Evolutionary conservation across 2,329 filamentous ascomycete genomes (phyloP), one percentile per base, ranked within the genome.

Genomic region (Colletotrichum karsti): DNA sequence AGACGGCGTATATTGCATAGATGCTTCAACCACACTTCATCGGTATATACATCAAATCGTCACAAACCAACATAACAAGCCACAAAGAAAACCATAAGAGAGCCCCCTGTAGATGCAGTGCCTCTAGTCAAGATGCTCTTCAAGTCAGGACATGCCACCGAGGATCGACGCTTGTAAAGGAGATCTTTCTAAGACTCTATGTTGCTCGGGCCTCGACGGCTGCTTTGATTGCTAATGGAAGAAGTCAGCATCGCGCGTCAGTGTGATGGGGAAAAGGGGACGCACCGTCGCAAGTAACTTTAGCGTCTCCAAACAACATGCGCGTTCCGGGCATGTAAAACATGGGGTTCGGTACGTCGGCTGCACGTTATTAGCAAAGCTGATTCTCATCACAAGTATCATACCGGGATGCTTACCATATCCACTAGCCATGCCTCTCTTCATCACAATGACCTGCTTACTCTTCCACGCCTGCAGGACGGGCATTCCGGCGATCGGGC

Each of bases 401-500:
- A 4, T 4, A 18, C 13, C 7, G 2, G 22, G 42, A 35, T 50
- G 81, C 88, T 81, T 74, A 92, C 91, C 93, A 79, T 97, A 97
- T 69, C 94, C 94, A 77, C 92, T 95, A 5, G 92, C 91, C 91
- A 97, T 91, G 56, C 94, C 91, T 67, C 94, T 85, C 87, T 97
- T 97, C 94, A 97, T 97, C 10, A 97, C 92, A 59, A 97, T 88
- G 2, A 96, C 93, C 76, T 95, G 91, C 84, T 97, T 97, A 75
- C 92, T 94, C 89, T 97, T 97, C 93, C 94, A 97, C 6, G 93
- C 94, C 71, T 97, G 93, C 72, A 97, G 82, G 22, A 97, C 94
- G 0, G 94, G 94, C 94, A 97, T 97, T 2, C 94, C 94, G 1
- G 94, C 94, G 72, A 97, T 97, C 0, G 93, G 87, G 67, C 91